These are phyloP conservation scores for Wickerhamiella spandovensis DNA, from an alignment of 805 yeast genomes.

Conservation along the genomic window DNA sequence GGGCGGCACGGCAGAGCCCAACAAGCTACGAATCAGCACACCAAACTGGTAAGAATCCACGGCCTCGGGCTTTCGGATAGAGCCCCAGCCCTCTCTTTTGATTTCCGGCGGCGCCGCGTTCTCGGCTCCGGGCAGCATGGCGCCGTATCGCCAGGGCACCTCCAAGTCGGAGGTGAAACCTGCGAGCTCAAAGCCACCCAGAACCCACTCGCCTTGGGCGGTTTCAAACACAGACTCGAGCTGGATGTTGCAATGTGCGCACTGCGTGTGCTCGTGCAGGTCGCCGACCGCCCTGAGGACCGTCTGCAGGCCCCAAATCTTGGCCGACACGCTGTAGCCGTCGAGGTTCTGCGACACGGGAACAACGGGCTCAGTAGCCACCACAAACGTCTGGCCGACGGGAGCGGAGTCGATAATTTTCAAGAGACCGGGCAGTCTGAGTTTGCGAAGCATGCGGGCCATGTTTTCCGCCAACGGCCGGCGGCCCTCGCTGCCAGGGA, in stretches of 20 bases:
- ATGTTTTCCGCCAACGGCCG: constrained; percentile 33
- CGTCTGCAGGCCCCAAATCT: constrained; percentile 43
- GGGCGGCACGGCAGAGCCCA: constrained; percentile 12
- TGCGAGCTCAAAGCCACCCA: constrained; percentile 68
- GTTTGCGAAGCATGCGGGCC: constrained; percentile 35
- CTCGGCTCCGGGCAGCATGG: constrained; percentile 24
- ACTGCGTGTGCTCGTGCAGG: constrained; percentile 40
- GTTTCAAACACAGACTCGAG: constrained; percentile 49
- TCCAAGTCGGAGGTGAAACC: constrained; percentile 38
- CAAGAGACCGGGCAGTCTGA: constrained; percentile 60
- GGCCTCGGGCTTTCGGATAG: constrained; percentile 18
- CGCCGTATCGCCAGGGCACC: constrained; percentile 20
- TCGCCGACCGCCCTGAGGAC: constrained; percentile 42
- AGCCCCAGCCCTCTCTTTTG: constrained; percentile 31
- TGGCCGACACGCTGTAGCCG: constrained; percentile 24
- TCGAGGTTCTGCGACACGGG: constrained; percentile 35
- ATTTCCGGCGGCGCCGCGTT: constrained; percentile 44
- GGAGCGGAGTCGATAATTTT: constrained; percentile 51
- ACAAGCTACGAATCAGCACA: constrained; percentile 35
- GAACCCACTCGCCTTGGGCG: constrained; percentile 65
- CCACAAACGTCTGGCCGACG: constrained; percentile 40
- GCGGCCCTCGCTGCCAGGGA: constrained; percentile 22
- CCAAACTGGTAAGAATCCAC: constrained; percentile 59
- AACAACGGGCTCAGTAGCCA: constrained; percentile 53
- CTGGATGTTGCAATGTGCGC: constrained; percentile 53